phyloP scores from a whole-genome alignment of 1,284 basidiomycete genomes.

The Phlebopus sp. region DNA sequence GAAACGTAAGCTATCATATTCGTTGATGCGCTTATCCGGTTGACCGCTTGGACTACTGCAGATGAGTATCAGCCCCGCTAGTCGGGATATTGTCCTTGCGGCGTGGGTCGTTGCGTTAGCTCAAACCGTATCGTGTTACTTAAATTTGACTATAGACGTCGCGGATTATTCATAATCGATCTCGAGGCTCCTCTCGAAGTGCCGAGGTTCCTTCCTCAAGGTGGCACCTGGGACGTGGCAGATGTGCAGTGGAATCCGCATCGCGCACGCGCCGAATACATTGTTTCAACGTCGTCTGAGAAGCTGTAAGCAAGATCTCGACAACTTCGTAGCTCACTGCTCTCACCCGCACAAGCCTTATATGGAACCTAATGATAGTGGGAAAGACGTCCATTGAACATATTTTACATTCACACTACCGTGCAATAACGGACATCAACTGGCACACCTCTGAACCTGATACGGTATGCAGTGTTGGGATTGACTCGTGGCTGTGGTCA shows the following conservation, averaged over 20 bases:
- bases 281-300: constrained; percentile 93
- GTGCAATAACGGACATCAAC: constrained; percentile 94
- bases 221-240: constrained; percentile 95
- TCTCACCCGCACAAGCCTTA: constrained; percentile 49
- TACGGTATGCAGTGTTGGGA: constrained; percentile 71
- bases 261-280: constrained; percentile 77
- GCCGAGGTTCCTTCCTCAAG: constrained; percentile 92
- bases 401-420: constrained; percentile 82
- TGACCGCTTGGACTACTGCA: constrained; percentile 26
- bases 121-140: constrained; percentile 2
- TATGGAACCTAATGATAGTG: constrained; percentile 87
- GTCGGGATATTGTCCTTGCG: constrained; percentile 76
- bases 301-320: constrained; percentile 62
- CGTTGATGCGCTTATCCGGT: neutral
- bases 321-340: neutral
- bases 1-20: constrained; percentile 56
- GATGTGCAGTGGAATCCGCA: constrained; percentile 98
- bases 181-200: constrained; percentile 83
- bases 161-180: constrained; percentile 96
- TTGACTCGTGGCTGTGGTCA: constrained; percentile 81
- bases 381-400: constrained; percentile 76
- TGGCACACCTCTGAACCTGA: constrained; percentile 88
- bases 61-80: constrained; percentile 82
- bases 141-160: constrained; percentile 50
- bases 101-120: constrained; percentile 47